These are phyloP conservation scores for Ehretia macrophylla DNA, from an alignment of 257 asterid genomes.

Conservation along the genomic window DNA sequence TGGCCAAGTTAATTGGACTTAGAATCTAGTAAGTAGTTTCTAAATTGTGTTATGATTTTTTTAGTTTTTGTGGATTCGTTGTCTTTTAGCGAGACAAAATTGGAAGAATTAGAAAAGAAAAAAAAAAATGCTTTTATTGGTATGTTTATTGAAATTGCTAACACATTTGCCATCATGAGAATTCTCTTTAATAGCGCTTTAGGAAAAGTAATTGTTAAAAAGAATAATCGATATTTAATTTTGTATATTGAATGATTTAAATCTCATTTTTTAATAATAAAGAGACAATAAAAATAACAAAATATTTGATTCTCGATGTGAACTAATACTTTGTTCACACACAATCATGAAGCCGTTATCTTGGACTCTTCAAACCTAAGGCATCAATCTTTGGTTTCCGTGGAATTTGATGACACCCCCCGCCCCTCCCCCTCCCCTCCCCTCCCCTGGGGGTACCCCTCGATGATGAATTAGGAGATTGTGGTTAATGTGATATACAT, in stretches of 20 bases:
- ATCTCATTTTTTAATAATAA: no score
- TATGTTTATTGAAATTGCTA: no score
- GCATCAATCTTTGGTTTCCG: neutral
- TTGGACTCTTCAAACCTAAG: conserved; percentile 20
- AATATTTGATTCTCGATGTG: conserved; percentile 7
- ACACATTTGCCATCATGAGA: no score
- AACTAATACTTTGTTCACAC: conserved; percentile 20
- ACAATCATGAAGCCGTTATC: conserved; percentile 20
- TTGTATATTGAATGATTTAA: no score
- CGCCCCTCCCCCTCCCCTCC: no score
- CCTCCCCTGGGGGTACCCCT: no score
- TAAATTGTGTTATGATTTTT: conserved; percentile 7
- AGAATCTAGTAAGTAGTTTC: conserved; percentile 8
- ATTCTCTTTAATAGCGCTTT: no score
- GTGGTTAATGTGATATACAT: neutral
- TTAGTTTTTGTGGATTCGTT: neutral
- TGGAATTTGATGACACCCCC: no score
- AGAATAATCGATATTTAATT: no score
- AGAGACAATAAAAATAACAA: no score
- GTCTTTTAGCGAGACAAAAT: neutral
- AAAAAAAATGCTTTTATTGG: neutral
- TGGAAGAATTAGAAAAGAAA: neutral
- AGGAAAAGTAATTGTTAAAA: no score
- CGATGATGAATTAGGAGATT: no score
- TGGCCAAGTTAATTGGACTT: conserved; percentile 8